phyloP scores from a whole-genome alignment of 345 rosid genomes.

The Arabis alpina region DNA sequence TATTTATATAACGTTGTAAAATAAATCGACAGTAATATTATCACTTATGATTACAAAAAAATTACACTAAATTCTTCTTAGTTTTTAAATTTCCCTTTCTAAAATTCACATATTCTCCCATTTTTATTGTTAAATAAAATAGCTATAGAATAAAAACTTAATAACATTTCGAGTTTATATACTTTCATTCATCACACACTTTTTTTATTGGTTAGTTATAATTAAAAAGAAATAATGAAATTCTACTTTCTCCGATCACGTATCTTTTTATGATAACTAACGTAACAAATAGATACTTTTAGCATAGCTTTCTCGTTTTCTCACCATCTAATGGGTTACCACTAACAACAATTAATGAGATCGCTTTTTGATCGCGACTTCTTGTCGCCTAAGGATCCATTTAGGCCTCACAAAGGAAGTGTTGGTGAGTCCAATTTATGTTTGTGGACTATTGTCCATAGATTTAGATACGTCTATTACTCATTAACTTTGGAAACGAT shows the following conservation, averaged over 20 bases:
- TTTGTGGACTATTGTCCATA: not conserved
- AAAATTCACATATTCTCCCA: not conserved
- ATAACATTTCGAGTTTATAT: not conserved
- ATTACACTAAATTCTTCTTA: not conserved
- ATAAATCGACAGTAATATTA: no score
- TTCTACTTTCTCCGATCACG: not conserved
- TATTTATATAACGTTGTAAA: not conserved
- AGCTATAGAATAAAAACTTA: no score
- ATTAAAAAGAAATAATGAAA: slow-evolving; percentile 2
- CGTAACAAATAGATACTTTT: slow-evolving; percentile 1
- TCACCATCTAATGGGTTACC: slow-evolving; percentile 15
- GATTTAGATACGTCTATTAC: not conserved
- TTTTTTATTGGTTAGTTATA: slow-evolving; percentile 9
- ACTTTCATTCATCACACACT: not conserved
- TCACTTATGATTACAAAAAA: no score
- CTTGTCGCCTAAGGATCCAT: slow-evolving; percentile 11
- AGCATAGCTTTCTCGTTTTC: slow-evolving; percentile 20
- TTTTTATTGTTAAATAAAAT: no score
- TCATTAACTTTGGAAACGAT: not conserved
- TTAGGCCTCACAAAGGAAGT: slow-evolving; percentile 22
- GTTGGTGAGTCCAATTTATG: not conserved
- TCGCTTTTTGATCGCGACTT: not conserved
- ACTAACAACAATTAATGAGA: not conserved
- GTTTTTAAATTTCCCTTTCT: not conserved
- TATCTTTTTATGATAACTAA: slow-evolving; percentile 5